Conservation (phyloP, 805 yeast species). For the Danielia reshetovae region DNA sequence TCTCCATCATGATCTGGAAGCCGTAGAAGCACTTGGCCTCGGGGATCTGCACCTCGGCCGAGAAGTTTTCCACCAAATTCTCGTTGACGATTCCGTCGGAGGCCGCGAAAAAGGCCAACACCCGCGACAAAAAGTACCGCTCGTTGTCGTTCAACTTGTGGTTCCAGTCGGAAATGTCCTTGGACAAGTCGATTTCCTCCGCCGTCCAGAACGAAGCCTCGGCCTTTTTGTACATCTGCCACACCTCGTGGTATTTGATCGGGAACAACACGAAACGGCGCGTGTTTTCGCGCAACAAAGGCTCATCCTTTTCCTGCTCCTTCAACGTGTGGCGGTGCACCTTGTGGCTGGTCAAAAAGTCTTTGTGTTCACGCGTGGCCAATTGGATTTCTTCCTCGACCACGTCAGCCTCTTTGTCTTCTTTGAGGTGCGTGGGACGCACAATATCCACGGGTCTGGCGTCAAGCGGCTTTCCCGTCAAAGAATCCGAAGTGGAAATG, state of each 20-base stretch:
- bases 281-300: slow-evolving; percentile 78
- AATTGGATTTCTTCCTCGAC: slow-evolving; percentile 23
- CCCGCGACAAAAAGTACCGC: slow-evolving; percentile 87
- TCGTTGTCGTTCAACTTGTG: slow-evolving; percentile 84
- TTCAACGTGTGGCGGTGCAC: slow-evolving; percentile 71
- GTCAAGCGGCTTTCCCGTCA: slow-evolving; percentile 18
- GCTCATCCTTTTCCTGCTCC: slow-evolving; percentile 82
- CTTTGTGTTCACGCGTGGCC: slow-evolving; percentile 41
- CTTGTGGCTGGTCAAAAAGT: slow-evolving; percentile 57
- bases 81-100: slow-evolving; percentile 98
- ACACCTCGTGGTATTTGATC: slow-evolving; percentile 92
- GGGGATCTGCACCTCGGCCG: slow-evolving; percentile 94
- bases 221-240: slow-evolving; percentile 98
- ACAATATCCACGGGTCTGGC: slow-evolving; percentile 17
- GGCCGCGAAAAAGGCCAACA: slow-evolving; percentile 96
- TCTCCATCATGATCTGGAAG: slow-evolving; percentile 99
- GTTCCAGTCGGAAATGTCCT: slow-evolving; percentile 92
- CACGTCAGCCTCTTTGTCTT: slow-evolving; percentile 17
- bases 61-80: slow-evolving; percentile 93
- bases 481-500: slow-evolving; percentile 14
- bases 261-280: slow-evolving; percentile 93
- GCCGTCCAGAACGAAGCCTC: slow-evolving; percentile 99
- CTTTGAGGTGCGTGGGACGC: slow-evolving; percentile 15
- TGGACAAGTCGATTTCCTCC: slow-evolving; percentile 93
- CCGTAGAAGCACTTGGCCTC: slow-evolving; percentile 99